Conservation (phyloP, 2,329 filamentous ascomycete genomes). For the Beauveria bassiana region DNA sequence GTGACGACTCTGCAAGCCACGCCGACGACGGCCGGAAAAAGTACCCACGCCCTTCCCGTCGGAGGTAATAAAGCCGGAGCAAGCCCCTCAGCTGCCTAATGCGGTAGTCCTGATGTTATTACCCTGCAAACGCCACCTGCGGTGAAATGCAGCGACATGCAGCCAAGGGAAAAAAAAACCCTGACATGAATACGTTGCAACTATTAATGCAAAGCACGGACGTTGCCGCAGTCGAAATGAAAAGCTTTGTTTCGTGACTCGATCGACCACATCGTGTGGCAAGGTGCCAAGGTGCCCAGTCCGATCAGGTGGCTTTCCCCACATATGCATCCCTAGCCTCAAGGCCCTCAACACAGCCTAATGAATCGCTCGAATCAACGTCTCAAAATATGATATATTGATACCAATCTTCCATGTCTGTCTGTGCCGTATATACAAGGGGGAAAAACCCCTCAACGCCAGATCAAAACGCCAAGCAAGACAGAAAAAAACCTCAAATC, state of each 20-base stretch:
- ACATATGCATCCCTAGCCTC: neutral
- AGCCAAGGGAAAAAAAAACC: neutral
- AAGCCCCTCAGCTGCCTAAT: neutral
- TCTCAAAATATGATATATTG: neutral
- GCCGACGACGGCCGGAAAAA: conserved; percentile 8
- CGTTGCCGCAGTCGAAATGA: too few relatives aligned
- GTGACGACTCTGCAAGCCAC: neutral
- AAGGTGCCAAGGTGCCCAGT: too few relatives aligned
- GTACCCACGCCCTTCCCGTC: conserved; percentile 8
- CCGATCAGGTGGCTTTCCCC: neutral
- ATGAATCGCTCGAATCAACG: neutral
- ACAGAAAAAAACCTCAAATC: neutral
- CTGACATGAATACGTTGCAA: too few relatives aligned
- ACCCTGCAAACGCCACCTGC: neutral
- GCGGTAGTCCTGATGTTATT: neutral
- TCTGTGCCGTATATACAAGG: neutral
- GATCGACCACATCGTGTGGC: too few relatives aligned
- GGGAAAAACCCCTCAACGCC: neutral
- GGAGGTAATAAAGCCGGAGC: conserved; percentile 2
- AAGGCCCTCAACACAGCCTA: neutral
- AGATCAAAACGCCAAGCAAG: neutral
- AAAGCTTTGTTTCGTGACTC: too few relatives aligned
- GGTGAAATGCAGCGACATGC: neutral
- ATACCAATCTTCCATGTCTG: neutral
- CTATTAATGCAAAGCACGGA: too few relatives aligned